Conservation (phyloP, 495 filamentous ascomycete genomes). For the Neurospora pannonica region DNA sequence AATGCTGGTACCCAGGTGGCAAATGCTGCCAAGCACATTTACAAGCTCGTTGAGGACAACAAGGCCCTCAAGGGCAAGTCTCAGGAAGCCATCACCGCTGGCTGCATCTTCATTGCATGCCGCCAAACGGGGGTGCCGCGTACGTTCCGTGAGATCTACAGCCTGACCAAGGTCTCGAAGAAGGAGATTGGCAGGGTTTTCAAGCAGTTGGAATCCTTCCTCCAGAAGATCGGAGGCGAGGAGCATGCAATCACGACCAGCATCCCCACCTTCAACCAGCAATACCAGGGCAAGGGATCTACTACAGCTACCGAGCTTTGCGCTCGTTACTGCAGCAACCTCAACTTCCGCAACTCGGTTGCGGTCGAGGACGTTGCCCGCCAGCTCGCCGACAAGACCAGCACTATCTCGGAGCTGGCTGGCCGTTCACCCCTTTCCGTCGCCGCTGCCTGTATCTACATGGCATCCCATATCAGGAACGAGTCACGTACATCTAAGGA, state of each 20-base stretch:
- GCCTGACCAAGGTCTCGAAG: slow-evolving; percentile 85
- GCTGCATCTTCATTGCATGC: slow-evolving; percentile 95
- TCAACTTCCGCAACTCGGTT: slow-evolving; percentile 53
- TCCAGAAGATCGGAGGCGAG: slow-evolving; percentile 44
- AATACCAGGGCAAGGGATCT: slow-evolving; percentile 64
- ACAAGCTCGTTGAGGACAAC: slow-evolving; percentile 83
- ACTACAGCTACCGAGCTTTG: slow-evolving; percentile 80
- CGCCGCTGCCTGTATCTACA: slow-evolving; percentile 92
- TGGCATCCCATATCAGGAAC: slow-evolving; percentile 77
- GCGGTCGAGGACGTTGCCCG: slow-evolving; percentile 62
- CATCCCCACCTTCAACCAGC: slow-evolving; percentile 29
- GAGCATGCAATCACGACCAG: slow-evolving; percentile 22
- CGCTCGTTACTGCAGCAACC: slow-evolving; percentile 77
- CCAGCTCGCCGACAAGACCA: slow-evolving; percentile 63
- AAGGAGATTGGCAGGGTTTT: slow-evolving; percentile 96
- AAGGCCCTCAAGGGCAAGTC: slow-evolving; percentile 94
- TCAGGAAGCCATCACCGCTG: slow-evolving; percentile 85
- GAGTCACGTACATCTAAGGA: slow-evolving; percentile 72
- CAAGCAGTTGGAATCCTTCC: slow-evolving; percentile 83
- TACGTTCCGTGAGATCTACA: slow-evolving; percentile 87
- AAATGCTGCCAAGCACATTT: slow-evolving; percentile 85
- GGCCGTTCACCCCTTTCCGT: slow-evolving; percentile 91
- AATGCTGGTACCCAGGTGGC: slow-evolving; percentile 68
- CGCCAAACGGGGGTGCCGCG: slow-evolving; percentile 78
- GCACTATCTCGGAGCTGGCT: slow-evolving; percentile 64